These are phyloP conservation scores for Penicillium subrubescens DNA, from an alignment of 495 filamentous ascomycete species.

Conservation along the genomic window DNA sequence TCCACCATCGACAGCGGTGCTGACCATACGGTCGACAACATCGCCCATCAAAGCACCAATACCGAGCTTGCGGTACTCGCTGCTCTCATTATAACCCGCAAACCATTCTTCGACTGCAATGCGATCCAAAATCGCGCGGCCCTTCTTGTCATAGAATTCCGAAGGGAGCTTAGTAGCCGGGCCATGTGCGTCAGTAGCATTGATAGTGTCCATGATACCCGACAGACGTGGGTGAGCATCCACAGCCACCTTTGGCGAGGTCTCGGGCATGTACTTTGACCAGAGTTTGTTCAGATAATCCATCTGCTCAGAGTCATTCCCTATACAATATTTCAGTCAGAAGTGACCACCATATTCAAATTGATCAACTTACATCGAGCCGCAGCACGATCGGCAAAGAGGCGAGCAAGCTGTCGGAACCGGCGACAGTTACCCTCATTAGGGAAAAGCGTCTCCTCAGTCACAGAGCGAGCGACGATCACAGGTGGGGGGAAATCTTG, in stretches of 20 bases:
- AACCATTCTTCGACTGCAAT: conserved; percentile 95
- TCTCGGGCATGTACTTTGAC: conserved; percentile 83
- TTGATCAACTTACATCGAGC: conserved; percentile 57
- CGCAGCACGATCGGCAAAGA: conserved; percentile 81
- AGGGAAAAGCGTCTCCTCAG: conserved; percentile 89
- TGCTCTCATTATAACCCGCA: conserved; percentile 77
- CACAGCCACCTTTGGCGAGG: conserved; percentile 68
- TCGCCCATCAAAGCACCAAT: conserved; percentile 86
- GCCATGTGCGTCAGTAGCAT: conserved; percentile 84
- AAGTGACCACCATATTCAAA: not conserved
- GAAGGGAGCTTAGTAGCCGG: conserved; percentile 72
- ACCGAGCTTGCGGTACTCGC: conserved; percentile 83
- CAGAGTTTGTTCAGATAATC: conserved; percentile 73
- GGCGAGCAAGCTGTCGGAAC: conserved; percentile 75
- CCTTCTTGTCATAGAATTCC: conserved; percentile 86
- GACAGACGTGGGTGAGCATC: conserved; percentile 82
- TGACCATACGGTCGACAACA: conserved; percentile 80
- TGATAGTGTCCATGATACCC: conserved; percentile 93
- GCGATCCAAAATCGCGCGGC: conserved; percentile 67
- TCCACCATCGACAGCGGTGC: conserved; percentile 61
- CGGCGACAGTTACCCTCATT: conserved; percentile 85
- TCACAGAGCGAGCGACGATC: conserved; percentile 69
- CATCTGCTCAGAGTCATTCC: conserved; percentile 83
- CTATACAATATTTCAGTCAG: conserved; percentile 23
- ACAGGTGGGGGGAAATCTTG: conserved; percentile 68